A percentile compares a stretch with the other conserved stretches of the same genome.
phyloP scores from a whole-genome alignment of 2,329 filamentous ascomycete species.

The Aspergillus brunneoviolaceus region DNA sequence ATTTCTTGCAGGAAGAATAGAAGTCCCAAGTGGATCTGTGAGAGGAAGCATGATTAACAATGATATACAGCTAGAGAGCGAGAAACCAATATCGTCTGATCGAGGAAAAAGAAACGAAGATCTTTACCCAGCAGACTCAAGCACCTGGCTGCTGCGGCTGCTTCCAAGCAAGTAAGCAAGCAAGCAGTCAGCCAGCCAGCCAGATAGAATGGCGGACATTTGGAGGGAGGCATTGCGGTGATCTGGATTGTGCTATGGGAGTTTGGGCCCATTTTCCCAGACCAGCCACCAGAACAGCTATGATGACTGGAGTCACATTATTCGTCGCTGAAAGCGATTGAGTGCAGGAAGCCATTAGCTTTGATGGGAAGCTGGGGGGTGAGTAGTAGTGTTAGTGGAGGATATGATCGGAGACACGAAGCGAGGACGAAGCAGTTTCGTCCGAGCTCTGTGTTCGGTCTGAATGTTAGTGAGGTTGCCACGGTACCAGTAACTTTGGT shows the following conservation, averaged over 20 bases:
- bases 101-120: slow-evolving; percentile 19
- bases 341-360: slow-evolving; percentile 8
- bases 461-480: slow-evolving; percentile 7
- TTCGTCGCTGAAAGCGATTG: slow-evolving; percentile 14
- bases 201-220: background rate
- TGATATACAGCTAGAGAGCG: slow-evolving; percentile 20
- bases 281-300: slow-evolving; percentile 17
- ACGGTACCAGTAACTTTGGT: too few relatives aligned
- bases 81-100: slow-evolving; percentile 19
- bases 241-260: slow-evolving; percentile 13
- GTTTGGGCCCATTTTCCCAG: slow-evolving; percentile 12
- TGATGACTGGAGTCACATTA: slow-evolving; percentile 16
- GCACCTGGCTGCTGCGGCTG: background rate
- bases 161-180: background rate
- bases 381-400: background rate
- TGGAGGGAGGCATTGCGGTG: slow-evolving; percentile 10
- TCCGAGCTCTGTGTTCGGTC: slow-evolving; percentile 8
- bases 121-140: slow-evolving; percentile 11
- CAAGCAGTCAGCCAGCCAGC: background rate
- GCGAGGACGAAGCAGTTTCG: slow-evolving; percentile 8
- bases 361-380: slow-evolving; percentile 11
- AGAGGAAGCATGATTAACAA: slow-evolving; percentile 18
- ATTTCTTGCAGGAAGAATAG: slow-evolving; percentile 18
- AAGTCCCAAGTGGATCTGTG: slow-evolving; percentile 10
- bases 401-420: slow-evolving; percentile 14